Percentiles rank a stretch among this genome's conserved stretches.
Evolutionary conservation across 169 alveolate genomes (phyloP).

Genomic region (Plasmodium billcollinsi): DNA sequence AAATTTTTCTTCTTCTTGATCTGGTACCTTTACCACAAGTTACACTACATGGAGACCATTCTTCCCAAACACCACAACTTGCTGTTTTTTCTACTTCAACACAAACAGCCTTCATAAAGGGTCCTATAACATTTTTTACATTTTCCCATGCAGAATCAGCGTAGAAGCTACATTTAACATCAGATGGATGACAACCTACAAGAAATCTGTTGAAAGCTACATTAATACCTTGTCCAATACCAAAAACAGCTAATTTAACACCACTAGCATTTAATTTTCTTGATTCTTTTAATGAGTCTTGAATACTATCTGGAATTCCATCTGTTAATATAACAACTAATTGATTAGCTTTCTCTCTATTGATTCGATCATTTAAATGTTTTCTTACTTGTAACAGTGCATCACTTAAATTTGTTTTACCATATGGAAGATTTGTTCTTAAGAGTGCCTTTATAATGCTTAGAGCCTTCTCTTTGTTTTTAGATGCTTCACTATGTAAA

Average conservation of each 20-base stretch:
- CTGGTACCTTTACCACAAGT: conserved; percentile 62
- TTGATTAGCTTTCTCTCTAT: conserved; percentile 32
- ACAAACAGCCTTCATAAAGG: conserved; percentile 46
- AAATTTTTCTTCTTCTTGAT: conserved; percentile 15
- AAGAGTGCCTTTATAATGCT: neutral
- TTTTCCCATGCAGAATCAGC: conserved; percentile 35
- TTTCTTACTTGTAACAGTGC: conserved; percentile 1
- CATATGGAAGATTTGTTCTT: conserved; percentile 6
- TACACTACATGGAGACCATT: conserved; percentile 43
- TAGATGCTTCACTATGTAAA: conserved; percentile 15
- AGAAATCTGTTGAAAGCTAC: conserved; percentile 10
- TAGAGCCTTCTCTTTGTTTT: conserved; percentile 4
- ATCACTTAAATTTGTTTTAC: conserved; percentile 20
- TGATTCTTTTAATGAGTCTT: neutral
- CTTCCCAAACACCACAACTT: conserved; percentile 56
- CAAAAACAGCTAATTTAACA: conserved; percentile 36
- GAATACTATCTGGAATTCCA: conserved; percentile 38
- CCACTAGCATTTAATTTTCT: neutral
- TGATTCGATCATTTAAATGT: neutral
- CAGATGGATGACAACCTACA: conserved; percentile 32
- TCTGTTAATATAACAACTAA: conserved; percentile 49
- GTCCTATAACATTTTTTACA: conserved; percentile 16
- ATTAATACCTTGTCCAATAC: conserved; percentile 41
- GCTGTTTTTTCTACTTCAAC: conserved; percentile 46
- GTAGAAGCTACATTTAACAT: conserved; percentile 17